phyloP scores from a whole-genome alignment of 2,329 filamentous ascomycete species.

The Knufia petricola region DNA sequence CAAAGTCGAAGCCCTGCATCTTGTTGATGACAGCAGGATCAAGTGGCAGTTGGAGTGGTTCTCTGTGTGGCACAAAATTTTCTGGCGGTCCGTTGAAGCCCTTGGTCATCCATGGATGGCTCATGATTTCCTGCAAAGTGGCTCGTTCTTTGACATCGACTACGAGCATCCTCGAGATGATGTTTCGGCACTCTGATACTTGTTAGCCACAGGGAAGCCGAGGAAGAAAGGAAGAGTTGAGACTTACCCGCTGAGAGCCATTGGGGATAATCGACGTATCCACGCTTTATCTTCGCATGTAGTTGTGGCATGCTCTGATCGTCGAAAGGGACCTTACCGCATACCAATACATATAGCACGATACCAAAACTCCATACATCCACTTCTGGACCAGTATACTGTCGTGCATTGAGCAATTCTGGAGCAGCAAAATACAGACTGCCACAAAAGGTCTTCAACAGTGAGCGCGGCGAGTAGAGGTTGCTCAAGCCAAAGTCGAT shows the following conservation, averaged over 20 bases:
- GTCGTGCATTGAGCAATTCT: constrained; percentile 82
- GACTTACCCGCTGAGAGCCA: constrained; percentile 78
- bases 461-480: constrained; percentile 72
- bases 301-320: constrained; percentile 98
- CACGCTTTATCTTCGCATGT: constrained; percentile 98
- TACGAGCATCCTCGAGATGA: constrained; percentile 90
- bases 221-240: constrained; percentile 7
- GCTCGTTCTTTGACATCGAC: constrained; percentile 84
- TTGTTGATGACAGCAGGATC: constrained; percentile 75
- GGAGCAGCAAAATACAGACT: constrained; percentile 97
- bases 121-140: constrained; percentile 83
- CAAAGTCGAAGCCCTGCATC: constrained; percentile 98
- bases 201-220: constrained; percentile 29
- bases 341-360: constrained; percentile 91
- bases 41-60: constrained; percentile 74
- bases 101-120: constrained; percentile 91
- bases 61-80: constrained; percentile 74
- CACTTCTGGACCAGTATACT: constrained; percentile 92
- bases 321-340: constrained; percentile 96
- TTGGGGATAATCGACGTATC: constrained; percentile 85
- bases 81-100: constrained; percentile 79
- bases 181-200: constrained; percentile 71
- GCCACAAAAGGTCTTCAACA: constrained; percentile 93
- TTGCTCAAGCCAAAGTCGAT: constrained; percentile 98
- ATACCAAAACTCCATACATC: constrained; percentile 99